These are phyloP conservation scores for Epichloe bromicola DNA, from an alignment of 2,329 filamentous ascomycete genomes.

Conservation along the genomic window DNA sequence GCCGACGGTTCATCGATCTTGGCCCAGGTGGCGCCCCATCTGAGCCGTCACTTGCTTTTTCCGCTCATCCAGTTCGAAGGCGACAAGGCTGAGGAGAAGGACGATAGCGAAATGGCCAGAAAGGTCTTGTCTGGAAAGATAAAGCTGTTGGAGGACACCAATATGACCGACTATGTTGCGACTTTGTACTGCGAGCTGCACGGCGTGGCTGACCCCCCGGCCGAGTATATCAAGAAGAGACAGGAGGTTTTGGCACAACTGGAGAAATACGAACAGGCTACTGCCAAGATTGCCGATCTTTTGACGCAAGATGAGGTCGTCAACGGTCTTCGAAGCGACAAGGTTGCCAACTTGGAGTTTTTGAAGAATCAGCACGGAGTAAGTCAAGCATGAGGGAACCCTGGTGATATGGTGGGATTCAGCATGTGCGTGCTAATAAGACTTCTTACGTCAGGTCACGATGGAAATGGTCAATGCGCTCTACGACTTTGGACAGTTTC, in stretches of 20 bases:
- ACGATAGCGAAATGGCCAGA: conserved; percentile 41
- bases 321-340: conserved; percentile 83
- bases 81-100: conserved; percentile 66
- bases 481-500: conserved; percentile 91
- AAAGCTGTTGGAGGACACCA: conserved; percentile 87
- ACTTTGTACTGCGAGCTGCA: conserved; percentile 84
- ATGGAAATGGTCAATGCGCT: conserved; percentile 92
- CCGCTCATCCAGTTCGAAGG: conserved; percentile 87
- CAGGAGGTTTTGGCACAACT: conserved; percentile 76
- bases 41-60: conserved; percentile 94
- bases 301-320: conserved; percentile 83
- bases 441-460: conserved; percentile 46
- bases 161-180: conserved; percentile 98
- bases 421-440: background rate
- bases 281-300: conserved; percentile 75
- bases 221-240: conserved; percentile 79
- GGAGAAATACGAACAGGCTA: conserved; percentile 76
- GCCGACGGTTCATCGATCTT: conserved; percentile 67
- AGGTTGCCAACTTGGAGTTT: conserved; percentile 97
- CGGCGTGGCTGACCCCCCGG: conserved; percentile 65
- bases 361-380: conserved; percentile 92
- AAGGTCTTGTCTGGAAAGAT: conserved; percentile 81
- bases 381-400: conserved; percentile 20
- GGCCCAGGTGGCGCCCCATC: conserved; percentile 77
- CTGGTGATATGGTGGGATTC: no score